Conservation (phyloP, 257 asterid species). For the Solanum sitiens region DNA sequence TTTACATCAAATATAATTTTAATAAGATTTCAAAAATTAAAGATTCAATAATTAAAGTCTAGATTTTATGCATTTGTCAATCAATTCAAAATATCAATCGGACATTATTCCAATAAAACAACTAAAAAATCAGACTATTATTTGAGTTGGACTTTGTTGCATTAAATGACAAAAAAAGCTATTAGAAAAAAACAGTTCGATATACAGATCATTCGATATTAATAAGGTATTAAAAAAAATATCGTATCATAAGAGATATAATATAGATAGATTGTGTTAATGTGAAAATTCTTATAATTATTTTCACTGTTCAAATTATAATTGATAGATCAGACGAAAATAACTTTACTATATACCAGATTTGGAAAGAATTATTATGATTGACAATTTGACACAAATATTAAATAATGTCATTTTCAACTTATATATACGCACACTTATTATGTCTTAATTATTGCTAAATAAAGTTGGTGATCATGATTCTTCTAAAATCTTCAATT, state of each 20-base stretch:
- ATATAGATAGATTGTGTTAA: not conserved
- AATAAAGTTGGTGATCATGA: not conserved
- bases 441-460: not conserved
- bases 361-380: too few relatives aligned
- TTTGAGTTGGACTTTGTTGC: not conserved
- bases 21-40: not conserved
- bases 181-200: rapidly evolving
- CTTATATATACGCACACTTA: not conserved
- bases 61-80: not conserved
- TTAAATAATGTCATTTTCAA: not conserved
- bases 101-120: not conserved
- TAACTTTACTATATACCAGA: too few relatives aligned
- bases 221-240: rapidly evolving
- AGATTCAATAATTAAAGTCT: not conserved
- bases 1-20: not conserved
- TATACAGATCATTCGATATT: not conserved
- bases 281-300: rapidly evolving
- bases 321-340: too few relatives aligned
- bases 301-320: not conserved
- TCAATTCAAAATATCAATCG: not conserved
- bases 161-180: not conserved
- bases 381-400: not conserved
- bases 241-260: not conserved
- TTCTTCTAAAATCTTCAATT: not conserved
- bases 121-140: not conserved